phyloP scores from a whole-genome alignment of 2,329 filamentous ascomycete genomes.

The Sordariomycetes sp. region DNA sequence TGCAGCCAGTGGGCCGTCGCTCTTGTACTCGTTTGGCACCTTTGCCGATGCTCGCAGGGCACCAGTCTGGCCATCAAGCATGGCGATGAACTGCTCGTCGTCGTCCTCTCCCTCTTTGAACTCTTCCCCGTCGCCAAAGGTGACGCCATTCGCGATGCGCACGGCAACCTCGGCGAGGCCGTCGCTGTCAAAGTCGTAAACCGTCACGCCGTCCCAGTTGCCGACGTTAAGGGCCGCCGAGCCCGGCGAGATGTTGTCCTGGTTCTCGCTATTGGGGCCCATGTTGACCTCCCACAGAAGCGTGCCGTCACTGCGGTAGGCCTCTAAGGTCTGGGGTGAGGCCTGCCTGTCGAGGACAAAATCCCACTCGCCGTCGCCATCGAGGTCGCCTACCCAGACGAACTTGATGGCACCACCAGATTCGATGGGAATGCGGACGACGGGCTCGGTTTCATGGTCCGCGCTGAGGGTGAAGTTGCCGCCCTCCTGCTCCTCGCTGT shows the following conservation, averaged over 20 bases:
- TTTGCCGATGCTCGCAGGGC: constrained; percentile 6
- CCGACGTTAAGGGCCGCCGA: constrained; percentile 11
- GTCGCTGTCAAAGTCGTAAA: constrained; percentile 14
- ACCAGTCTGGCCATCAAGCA: constrained; percentile 11
- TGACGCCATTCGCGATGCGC: constrained; percentile 12
- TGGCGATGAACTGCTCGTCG: constrained; percentile 12
- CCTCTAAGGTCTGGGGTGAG: constrained; percentile 6
- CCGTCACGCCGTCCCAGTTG: constrained; percentile 13
- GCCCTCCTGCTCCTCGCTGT: constrained; percentile 8
- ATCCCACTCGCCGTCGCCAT: constrained; percentile 13
- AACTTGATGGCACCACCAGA: constrained; percentile 11
- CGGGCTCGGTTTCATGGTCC: constrained; percentile 3
- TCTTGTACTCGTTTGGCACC: constrained; percentile 7
- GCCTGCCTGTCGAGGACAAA: constrained; percentile 12
- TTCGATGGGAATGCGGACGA: constrained; percentile 11
- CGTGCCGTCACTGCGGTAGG: constrained; percentile 10
- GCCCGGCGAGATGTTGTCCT: constrained; percentile 12
- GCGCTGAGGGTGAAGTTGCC: constrained; percentile 8
- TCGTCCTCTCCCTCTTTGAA: constrained; percentile 7
- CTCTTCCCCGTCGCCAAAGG: constrained; percentile 10
- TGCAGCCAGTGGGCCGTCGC: constrained; percentile 9
- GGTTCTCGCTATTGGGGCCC: constrained; percentile 11
- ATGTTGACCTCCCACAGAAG: constrained; percentile 12
- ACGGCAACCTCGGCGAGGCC: constrained; percentile 12
- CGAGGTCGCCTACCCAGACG: constrained; percentile 13